Evolutionary conservation across 1,284 basidiomycete genomes (phyloP).

Genomic region (Cutaneotrichosporon dermatis): DNA sequence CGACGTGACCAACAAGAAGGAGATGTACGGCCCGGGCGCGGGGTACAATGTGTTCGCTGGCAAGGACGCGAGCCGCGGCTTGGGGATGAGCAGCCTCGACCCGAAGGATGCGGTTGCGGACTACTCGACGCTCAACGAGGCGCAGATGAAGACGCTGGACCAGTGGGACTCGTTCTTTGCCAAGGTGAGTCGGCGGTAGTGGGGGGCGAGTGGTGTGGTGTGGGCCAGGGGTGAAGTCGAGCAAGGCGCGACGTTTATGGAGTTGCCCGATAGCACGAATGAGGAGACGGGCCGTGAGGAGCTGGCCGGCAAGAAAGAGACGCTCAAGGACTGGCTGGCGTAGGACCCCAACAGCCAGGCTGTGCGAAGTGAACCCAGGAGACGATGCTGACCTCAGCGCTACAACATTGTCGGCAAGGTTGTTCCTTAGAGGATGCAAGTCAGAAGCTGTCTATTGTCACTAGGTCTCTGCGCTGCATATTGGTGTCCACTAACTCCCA

Average conservation of each 20-base stretch:
- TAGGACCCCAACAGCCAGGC: too few species aligned
- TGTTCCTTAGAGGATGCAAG: slow-evolving; percentile 38
- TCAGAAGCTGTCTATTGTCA: not conserved
- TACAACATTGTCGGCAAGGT: slow-evolving; percentile 77
- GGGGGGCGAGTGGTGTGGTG: too few species aligned
- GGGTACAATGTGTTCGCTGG: slow-evolving; percentile 61
- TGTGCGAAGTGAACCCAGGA: too few species aligned
- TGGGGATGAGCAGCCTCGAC: slow-evolving; percentile 76
- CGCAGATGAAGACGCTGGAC: slow-evolving; percentile 76
- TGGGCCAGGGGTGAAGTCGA: too few species aligned
- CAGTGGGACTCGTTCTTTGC: slow-evolving; percentile 82
- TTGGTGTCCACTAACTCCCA: too few species aligned
- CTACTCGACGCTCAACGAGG: slow-evolving; percentile 69
- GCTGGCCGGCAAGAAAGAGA: too few species aligned
- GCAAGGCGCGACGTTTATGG: too few species aligned
- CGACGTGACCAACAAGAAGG: slow-evolving; percentile 46
- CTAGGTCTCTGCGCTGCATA: too few species aligned
- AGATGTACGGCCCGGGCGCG: slow-evolving; percentile 49
- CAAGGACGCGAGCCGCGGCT: slow-evolving; percentile 78
- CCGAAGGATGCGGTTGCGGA: slow-evolving; percentile 83
- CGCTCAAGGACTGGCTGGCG: too few species aligned
- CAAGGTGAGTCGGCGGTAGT: slow-evolving; percentile 49
- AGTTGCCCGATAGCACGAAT: too few species aligned
- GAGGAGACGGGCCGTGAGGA: too few species aligned
- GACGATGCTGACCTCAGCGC: slow-evolving; percentile 51